These are phyloP conservation scores for Rosa persica DNA, from an alignment of 306 rosid species.

Conservation along the genomic window DNA sequence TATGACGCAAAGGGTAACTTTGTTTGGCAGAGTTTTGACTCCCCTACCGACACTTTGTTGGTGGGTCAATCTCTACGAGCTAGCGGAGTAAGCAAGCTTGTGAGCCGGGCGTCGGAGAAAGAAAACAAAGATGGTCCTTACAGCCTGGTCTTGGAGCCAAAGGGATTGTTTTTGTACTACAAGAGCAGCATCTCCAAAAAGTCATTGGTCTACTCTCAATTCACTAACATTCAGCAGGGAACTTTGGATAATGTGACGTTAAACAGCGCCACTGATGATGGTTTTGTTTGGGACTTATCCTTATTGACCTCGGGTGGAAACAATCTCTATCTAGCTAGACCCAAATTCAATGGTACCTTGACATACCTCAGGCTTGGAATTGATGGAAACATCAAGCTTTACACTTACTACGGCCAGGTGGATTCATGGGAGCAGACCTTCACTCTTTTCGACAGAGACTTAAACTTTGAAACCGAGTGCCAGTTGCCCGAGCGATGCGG, in stretches of 20 bases:
- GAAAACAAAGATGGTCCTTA: conserved; percentile 40
- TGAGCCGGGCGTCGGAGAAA: conserved; percentile 44
- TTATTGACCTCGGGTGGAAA: background rate
- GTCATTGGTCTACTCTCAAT: background rate
- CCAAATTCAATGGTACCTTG: conserved; percentile 50
- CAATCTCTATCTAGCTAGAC: conserved; percentile 22
- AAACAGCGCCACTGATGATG: conserved; percentile 20
- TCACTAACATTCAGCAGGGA: conserved; percentile 16
- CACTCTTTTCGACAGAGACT: conserved; percentile 49
- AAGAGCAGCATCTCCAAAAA: background rate
- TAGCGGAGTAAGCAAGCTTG: conserved; percentile 35
- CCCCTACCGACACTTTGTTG: conserved; percentile 61
- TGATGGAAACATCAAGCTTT: conserved; percentile 51
- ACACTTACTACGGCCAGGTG: conserved; percentile 48
- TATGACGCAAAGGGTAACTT: conserved; percentile 35
- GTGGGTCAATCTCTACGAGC: conserved; percentile 46
- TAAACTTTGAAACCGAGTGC: conserved; percentile 33
- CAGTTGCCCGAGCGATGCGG: conserved; percentile 45
- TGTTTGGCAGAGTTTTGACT: conserved; percentile 72
- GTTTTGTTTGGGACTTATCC: conserved; percentile 23
- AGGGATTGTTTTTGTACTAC: background rate
- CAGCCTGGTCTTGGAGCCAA: conserved; percentile 39
- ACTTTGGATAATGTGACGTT: conserved; percentile 35
- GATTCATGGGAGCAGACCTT: conserved; percentile 45
- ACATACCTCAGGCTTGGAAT: conserved; percentile 55